Base-by-base conservation (phyloP, 805 yeast species). In the Ogataea saltuana region DNA sequence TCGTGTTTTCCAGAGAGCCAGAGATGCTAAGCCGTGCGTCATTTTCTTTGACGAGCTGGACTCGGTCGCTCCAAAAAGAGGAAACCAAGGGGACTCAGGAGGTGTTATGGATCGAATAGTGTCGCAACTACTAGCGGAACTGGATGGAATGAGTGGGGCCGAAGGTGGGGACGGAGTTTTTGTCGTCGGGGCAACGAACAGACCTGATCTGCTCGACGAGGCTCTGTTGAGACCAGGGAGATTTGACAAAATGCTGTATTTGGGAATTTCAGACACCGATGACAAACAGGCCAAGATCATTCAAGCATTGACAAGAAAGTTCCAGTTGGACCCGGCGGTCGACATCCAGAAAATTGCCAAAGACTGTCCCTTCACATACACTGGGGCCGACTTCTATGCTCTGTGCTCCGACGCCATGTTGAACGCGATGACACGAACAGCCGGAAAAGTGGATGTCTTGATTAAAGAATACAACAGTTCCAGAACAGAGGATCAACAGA, bases 31-130 rank as follows among this genome's bases (percentile, higher is more conserved):
- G 61, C 99, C 99, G 1, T 93, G 99, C 71, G 97, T 93, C 15
- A 89, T 93, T 13, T 93, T 93, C 65, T 93, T 93, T 60, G 99
- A 93, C 68, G 99, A 93, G 67, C 74, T 93, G 65, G 99, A 93
- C 67, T 89, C 97, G 1, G 97, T 93, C 1, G 99, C 99, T 0
- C 98, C 98, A 2, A 91, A 93, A 63, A 81, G 98, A 70, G 99
- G 99, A 21, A 90, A 91, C 61, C 97, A 93, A 60, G 98, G 99
- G 18, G 99, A 93, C 64, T 89, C 97, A 2, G 98, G 98, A 13
- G 99, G 98, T 53, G 98, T 93, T 2, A 93, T 93, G 99, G 99
- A 93, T 61, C 78, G 99, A 64, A 93, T 93, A 51, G 99, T 93
- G 0, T 90, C 97, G 0, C 99, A 93, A 63, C 69, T 93, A 29